These are phyloP conservation scores for Scenedesmus sp. DNA, from an alignment of 163 green algal genomes.

Conservation along the genomic window DNA sequence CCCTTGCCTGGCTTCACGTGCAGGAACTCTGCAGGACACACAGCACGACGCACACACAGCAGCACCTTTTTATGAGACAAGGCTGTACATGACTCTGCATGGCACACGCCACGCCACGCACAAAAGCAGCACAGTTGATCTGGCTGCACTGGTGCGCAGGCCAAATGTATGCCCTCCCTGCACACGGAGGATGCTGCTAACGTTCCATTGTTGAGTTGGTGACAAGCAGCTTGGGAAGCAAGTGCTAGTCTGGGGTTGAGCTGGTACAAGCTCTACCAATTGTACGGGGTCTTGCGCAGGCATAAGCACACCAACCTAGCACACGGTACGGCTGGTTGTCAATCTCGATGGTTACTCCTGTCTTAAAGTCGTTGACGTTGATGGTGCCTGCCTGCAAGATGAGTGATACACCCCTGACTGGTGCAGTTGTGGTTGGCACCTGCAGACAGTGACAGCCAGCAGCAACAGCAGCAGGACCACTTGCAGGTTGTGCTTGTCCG, in stretches of 20 bases:
- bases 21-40: constrained; percentile 85
- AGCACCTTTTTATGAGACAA: no score
- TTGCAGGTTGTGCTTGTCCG: not conserved
- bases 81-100: no score
- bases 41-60: not conserved
- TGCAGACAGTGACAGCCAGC: not conserved
- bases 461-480: not conserved
- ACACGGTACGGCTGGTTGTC: constrained; percentile 88
- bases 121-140: no score
- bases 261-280: not conserved
- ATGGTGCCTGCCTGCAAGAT: constrained; percentile 58
- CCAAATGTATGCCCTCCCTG: no score
- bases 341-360: constrained; percentile 91
- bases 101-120: no score
- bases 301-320: constrained; percentile 66
- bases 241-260: not conserved
- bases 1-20: constrained; percentile 99
- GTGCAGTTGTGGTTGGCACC: not conserved
- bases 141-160: no score
- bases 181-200: no score
- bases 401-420: constrained; percentile 24
- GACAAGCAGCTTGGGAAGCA: not conserved
- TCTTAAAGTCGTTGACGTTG: constrained; percentile 94
- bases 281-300: not conserved
- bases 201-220: no score